Conservation (phyloP, 306 rosid genomes). For the Phaseolus lunatus region DNA sequence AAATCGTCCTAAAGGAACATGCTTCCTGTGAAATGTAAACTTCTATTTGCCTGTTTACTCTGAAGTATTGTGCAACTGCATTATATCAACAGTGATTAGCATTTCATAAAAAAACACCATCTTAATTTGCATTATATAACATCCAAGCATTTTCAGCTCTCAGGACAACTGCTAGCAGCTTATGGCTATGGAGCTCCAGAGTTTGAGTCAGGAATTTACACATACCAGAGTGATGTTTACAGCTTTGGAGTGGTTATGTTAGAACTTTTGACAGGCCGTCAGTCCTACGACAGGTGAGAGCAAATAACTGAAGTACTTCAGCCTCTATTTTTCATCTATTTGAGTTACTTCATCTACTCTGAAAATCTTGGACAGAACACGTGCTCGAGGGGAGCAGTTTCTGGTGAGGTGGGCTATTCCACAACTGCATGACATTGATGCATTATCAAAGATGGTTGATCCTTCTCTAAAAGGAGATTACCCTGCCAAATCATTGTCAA, state of each 20-base stretch:
- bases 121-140: slow-evolving; percentile 26
- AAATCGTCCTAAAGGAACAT: background rate
- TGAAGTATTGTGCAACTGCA: background rate
- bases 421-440: slow-evolving; percentile 95
- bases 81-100: background rate
- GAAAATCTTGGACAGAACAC: slow-evolving; percentile 51
- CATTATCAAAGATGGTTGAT: slow-evolving; percentile 93
- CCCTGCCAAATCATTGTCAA: slow-evolving; percentile 84
- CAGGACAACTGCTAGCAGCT: slow-evolving; percentile 75
- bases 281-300: slow-evolving; percentile 79
- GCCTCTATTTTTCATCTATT: background rate
- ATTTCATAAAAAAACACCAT: background rate
- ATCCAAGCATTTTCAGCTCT: slow-evolving; percentile 64
- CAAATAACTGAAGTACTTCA: slow-evolving; percentile 10
- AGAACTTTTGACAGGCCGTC: slow-evolving; percentile 90
- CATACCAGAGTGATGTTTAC: slow-evolving; percentile 79
- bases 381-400: slow-evolving; percentile 83
- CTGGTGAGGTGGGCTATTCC: slow-evolving; percentile 92
- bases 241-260: slow-evolving; percentile 98
- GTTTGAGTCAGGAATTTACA: slow-evolving; percentile 87
- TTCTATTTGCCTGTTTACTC: background rate
- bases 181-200: slow-evolving; percentile 95
- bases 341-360: background rate
- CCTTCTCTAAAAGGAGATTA: slow-evolving; percentile 74
- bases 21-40: background rate